These are phyloP conservation scores for Clonostachys chloroleuca DNA, from an alignment of 2,329 filamentous ascomycete genomes.

Conservation along the genomic window DNA sequence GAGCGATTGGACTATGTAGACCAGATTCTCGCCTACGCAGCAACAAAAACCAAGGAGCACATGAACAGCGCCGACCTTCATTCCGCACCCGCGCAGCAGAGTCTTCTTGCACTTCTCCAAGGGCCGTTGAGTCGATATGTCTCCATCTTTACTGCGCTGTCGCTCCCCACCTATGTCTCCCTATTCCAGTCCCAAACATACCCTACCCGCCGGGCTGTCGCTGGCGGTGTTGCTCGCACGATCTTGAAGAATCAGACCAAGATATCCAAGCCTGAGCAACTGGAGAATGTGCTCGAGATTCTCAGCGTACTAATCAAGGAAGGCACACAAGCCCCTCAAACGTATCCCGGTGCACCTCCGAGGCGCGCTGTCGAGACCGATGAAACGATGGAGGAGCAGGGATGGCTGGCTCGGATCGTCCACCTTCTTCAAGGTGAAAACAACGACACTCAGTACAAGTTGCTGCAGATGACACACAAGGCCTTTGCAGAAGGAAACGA, in stretches of 20 bases:
- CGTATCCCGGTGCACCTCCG: constrained; percentile 78
- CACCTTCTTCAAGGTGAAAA: constrained; percentile 80
- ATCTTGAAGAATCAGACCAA: constrained; percentile 78
- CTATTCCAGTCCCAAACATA: constrained; percentile 91
- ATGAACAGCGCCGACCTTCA: constrained; percentile 95
- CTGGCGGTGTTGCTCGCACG: constrained; percentile 78
- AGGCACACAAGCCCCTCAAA: constrained; percentile 76
- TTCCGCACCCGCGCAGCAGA: constrained; percentile 80
- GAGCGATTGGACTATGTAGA: constrained; percentile 91
- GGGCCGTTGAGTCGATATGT: constrained; percentile 86
- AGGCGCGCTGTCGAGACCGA: constrained; percentile 80
- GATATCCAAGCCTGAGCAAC: constrained; percentile 72
- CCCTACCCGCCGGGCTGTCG: constrained; percentile 83
- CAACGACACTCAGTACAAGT: constrained; percentile 91
- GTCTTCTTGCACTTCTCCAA: constrained; percentile 83
- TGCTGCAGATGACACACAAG: constrained; percentile 83
- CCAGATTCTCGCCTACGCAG: constrained; percentile 85
- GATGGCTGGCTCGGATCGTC: constrained; percentile 89
- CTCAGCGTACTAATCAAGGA: constrained; percentile 91
- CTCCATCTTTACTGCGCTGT: constrained; percentile 93
- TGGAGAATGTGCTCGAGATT: constrained; percentile 86
- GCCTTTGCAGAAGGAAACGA: constrained; percentile 91
- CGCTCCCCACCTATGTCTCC: constrained; percentile 87
- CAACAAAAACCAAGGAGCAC: constrained; percentile 81
- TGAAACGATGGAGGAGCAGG: constrained; percentile 96